phyloP scores from a whole-genome alignment of 257 asterid genomes.

The Solanum chmielewskii region DNA sequence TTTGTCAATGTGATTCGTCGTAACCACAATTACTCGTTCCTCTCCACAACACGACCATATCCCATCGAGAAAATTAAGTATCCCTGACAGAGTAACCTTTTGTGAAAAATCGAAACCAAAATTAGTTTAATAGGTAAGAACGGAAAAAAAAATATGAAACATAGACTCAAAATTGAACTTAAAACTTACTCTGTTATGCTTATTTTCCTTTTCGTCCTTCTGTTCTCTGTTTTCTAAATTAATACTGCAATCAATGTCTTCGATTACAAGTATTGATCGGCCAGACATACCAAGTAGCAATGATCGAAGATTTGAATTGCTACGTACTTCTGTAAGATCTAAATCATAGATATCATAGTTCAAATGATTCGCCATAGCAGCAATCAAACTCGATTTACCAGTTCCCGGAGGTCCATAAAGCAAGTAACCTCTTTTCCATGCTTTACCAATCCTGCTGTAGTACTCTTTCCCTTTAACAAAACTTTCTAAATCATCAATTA shows the following conservation, averaged over 20 bases:
- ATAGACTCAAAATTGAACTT: not conserved
- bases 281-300: conserved; percentile 37
- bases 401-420: conserved; percentile 85
- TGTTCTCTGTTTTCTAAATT: conserved; percentile 19
- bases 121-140: not conserved
- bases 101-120: not conserved
- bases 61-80: conserved; percentile 56
- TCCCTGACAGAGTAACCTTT: conserved; percentile 60
- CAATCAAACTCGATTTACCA: conserved; percentile 75
- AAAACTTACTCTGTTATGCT: conserved; percentile 6
- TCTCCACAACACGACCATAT: conserved; percentile 64
- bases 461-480: conserved; percentile 45
- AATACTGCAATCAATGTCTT: conserved; percentile 60
- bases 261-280: conserved; percentile 57
- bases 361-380: conserved; percentile 63
- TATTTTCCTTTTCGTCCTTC: not conserved
- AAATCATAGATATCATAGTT: conserved; percentile 61
- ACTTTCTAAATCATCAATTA: conserved; percentile 37
- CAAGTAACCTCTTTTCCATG: conserved; percentile 79
- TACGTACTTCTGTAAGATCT: conserved; percentile 37
- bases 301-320: conserved; percentile 34
- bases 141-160: not conserved
- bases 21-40: conserved; percentile 42
- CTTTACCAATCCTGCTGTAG: conserved; percentile 49
- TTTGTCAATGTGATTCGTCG: conserved; percentile 42